These are phyloP conservation scores for Triticum turgidum DNA, from an alignment of 176 grass and related monocot species.

Conservation along the genomic window DNA sequence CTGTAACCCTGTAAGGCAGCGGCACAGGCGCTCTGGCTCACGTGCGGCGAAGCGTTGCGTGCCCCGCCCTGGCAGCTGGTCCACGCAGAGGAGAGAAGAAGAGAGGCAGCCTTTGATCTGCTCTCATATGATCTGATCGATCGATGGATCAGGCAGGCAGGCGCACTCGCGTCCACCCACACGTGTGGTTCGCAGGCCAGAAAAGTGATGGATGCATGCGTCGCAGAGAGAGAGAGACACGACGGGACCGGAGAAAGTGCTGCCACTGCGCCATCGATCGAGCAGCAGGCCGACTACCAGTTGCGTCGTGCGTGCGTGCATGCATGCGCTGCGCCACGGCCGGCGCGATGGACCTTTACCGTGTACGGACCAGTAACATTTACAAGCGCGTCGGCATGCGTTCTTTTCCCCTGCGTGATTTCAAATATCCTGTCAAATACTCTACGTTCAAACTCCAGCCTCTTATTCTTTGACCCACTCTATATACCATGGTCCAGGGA, in stretches of 20 bases:
- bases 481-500: too few relatives aligned
- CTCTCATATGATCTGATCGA: background rate
- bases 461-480: too few relatives aligned
- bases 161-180: background rate
- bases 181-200: conserved; percentile 9
- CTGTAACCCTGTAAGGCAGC: background rate
- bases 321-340: background rate
- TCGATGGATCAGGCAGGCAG: background rate
- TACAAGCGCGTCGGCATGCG: background rate
- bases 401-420: too few relatives aligned
- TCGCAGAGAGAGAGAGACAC: background rate
- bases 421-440: too few relatives aligned
- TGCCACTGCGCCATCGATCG: background rate
- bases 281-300: background rate
- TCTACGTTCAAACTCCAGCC: too few relatives aligned
- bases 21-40: background rate
- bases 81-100: background rate
- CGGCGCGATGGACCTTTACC: background rate
- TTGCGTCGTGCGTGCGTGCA: background rate
- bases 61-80: background rate
- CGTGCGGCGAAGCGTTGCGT: conserved; percentile 3
- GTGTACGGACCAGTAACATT: background rate
- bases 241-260: conserved; percentile 7
- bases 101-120: background rate
- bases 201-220: background rate